These are phyloP conservation scores for Russula compacta DNA, from an alignment of 768 basidiomycete genomes.

Conservation along the genomic window DNA sequence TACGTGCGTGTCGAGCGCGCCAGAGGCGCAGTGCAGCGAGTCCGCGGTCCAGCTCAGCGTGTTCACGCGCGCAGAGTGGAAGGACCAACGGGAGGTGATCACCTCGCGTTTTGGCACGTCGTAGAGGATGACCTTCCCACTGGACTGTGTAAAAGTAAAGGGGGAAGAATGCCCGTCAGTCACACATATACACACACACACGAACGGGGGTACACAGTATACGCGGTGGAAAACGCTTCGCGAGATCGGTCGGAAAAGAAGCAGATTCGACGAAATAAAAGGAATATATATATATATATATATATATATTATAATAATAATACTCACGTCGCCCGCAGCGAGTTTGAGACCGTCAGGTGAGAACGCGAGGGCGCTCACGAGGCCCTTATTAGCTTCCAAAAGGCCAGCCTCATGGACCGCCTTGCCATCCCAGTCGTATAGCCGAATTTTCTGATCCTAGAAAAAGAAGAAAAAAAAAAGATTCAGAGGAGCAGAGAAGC, in stretches of 20 bases:
- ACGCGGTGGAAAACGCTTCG: no score
- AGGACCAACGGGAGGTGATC: constrained; percentile 73
- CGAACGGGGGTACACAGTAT: no score
- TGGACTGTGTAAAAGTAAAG: constrained; percentile 40
- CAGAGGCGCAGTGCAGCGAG: constrained; percentile 72
- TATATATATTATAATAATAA: neutral
- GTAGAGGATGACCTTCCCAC: constrained; percentile 73
- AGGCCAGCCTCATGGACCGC: constrained; percentile 44
- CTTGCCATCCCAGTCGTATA: constrained; percentile 67
- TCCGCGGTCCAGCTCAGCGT: constrained; percentile 70
- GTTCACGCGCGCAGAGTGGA: constrained; percentile 76
- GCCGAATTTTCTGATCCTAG: constrained; percentile 65
- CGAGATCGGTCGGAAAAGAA: no score
- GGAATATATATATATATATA: neutral
- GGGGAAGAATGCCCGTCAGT: neutral
- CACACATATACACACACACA: neutral
- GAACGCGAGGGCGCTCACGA: constrained; percentile 68
- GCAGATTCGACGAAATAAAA: no score
- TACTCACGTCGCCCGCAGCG: constrained; percentile 79
- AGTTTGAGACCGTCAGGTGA: constrained; percentile 68
- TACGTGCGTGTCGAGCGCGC: constrained; percentile 86
- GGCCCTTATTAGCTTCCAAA: constrained; percentile 60
- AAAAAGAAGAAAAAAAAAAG: neutral
- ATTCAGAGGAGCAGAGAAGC: neutral
- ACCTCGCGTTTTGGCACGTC: constrained; percentile 61